A percentile compares a stretch with the other conserved stretches of the same genome.
These are phyloP conservation scores for Schwanniomyces occidentalis DNA, from an alignment of 805 yeast species.

Conservation along the genomic window DNA sequence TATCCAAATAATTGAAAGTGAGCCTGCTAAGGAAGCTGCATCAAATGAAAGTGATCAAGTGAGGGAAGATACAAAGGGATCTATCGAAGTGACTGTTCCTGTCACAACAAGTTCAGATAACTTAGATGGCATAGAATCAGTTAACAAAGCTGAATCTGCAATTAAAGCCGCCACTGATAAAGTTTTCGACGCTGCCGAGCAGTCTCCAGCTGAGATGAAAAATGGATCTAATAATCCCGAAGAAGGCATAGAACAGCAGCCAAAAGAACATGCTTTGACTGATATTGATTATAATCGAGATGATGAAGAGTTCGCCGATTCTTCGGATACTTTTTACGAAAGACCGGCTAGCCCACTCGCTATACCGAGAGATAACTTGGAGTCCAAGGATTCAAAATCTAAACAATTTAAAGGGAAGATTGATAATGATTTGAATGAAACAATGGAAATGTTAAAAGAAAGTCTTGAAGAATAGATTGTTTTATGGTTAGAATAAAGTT, in stretches of 20 bases:
- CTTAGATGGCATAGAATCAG: too few species aligned
- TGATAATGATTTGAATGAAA: slow-evolving; percentile 34
- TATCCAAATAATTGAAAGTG: too few species aligned
- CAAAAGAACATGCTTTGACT: not conserved
- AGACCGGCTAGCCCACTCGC: slow-evolving; percentile 2
- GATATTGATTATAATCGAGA: slow-evolving; percentile 2
- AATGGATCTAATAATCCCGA: too few species aligned
- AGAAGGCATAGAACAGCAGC: not conserved
- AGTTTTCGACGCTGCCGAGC: too few species aligned
- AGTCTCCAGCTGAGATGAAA: too few species aligned
- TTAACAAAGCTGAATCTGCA: too few species aligned
- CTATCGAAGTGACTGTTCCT: too few species aligned
- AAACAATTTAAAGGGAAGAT: slow-evolving; percentile 35
- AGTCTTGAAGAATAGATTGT: slow-evolving; percentile 24
- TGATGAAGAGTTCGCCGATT: slow-evolving; percentile 22
- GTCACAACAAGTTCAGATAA: too few species aligned
- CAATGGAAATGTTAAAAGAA: slow-evolving; percentile 41
- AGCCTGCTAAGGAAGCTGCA: not conserved
- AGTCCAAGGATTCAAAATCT: slow-evolving; percentile 30
- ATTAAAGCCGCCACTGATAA: too few species aligned
- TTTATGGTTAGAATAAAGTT: too few species aligned
- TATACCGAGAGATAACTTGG: slow-evolving; percentile 7
- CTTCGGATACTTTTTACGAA: slow-evolving; percentile 10
- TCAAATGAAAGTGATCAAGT: too few species aligned
- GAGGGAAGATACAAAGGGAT: too few species aligned